Conservation (phyloP, 2,329 filamentous ascomycete species). For the Knufia petricola region DNA sequence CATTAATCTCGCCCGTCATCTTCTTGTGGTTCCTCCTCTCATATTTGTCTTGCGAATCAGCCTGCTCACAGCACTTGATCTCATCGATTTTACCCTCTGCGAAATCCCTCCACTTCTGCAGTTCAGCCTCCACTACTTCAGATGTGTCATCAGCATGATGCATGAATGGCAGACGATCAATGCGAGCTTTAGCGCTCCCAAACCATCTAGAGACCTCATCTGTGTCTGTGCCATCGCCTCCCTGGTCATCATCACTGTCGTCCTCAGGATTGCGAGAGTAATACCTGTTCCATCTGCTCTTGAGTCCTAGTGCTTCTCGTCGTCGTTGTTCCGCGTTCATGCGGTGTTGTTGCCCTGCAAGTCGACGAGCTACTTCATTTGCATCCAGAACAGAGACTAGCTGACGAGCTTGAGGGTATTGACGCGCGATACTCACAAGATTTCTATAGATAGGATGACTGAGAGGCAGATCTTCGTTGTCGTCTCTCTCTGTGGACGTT, state of each 20-base stretch:
- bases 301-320: constrained; percentile 11
- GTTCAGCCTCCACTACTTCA: not conserved
- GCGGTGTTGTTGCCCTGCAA: constrained; percentile 27
- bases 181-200: not conserved
- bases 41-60: not conserved
- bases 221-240: not conserved
- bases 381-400: constrained; percentile 50
- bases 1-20: constrained; percentile 3
- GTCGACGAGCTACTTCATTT: constrained; percentile 49
- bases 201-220: constrained; percentile 3
- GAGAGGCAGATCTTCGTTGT: not conserved
- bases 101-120: constrained; percentile 5
- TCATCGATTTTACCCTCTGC: not conserved
- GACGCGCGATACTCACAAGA: constrained; percentile 1
- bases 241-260: not conserved
- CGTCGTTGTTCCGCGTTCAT: constrained; percentile 14
- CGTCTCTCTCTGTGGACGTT: constrained; percentile 3
- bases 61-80: constrained; percentile 5
- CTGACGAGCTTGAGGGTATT: constrained; percentile 20
- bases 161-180: not conserved
- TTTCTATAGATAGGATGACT: not conserved
- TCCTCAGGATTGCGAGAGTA: constrained; percentile 1
- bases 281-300: constrained; percentile 4
- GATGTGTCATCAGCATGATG: not conserved
- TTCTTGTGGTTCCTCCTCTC: not conserved